Base-by-base conservation (phyloP, 169 alveolate genomes). In the Plasmodium vinckei region DNA sequence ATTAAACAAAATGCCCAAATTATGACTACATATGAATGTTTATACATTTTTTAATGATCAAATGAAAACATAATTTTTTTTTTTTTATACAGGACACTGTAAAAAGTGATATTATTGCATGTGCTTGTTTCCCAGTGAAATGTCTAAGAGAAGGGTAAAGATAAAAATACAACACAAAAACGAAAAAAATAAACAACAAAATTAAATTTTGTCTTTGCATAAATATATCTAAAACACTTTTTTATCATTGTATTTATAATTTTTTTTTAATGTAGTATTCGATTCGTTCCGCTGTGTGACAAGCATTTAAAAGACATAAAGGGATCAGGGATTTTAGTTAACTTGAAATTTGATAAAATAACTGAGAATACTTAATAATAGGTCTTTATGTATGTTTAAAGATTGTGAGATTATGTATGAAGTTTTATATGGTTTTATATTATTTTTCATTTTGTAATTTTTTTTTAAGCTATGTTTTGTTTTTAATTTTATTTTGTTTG, bases 251-350 rank as follows among this genome's bases (percentile, higher is more conserved):
- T 68, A 19, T 89, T 87, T 49, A 69, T 91, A 88, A 27, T 91
- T 64, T n/a, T 51, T 84, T 67, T 84, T 93, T 10, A 77, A 70
- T 95, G 95, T 17, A 97, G 97, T n/a, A 87, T 95, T 71, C 73
- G 97, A 63, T 95, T 96, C 96, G 96, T 93, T 53, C 97, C 94
- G 47, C 75, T 95, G 69, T 87, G 95, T 67, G 97, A 95, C 88
- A 89, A 88, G 42, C 87, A 87, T 47, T 87, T 94, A 59, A 88
- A 88, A 87, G 95, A 92, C 72, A 92, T 94, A 56, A 93, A 89
- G 21, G 92, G 96, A 68, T 94, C 94, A 54, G 96, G 96, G 59
- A 87, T 94, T 57, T 87, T 94, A 53, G 93, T 94, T 54, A 91
- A 92, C 64, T 73, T 92, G 33, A 92, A 94, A 51, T 87, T 94